Evolutionary conservation across 768 basidiomycete species (phyloP).

Genomic region (Boletus pseudo-olivaceus): DNA sequence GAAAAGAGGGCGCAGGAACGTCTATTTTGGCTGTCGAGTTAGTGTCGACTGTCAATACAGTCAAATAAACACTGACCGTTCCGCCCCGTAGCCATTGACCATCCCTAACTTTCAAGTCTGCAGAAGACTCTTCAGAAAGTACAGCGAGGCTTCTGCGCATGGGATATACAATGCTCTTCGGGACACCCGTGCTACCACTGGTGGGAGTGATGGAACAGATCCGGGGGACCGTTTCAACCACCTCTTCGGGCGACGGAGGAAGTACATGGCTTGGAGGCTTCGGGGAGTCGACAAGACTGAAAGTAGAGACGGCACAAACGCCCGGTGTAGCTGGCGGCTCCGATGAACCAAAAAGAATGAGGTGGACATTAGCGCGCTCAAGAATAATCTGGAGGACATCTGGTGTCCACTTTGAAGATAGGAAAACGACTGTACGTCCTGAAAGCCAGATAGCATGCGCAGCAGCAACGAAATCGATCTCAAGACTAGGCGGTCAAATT

Average conservation of each 20-base stretch:
- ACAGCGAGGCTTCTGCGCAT: slow-evolving; percentile 14
- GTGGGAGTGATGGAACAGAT: slow-evolving; percentile 19
- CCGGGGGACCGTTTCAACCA: slow-evolving; percentile 10
- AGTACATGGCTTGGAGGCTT: slow-evolving; percentile 8
- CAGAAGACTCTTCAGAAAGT: slow-evolving; percentile 12
- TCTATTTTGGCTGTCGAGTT: slow-evolving; percentile 1
- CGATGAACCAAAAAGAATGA: slow-evolving; percentile 20
- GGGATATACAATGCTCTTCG: slow-evolving; percentile 16
- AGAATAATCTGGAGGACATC: slow-evolving; percentile 22
- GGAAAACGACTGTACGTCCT: slow-evolving; percentile 27
- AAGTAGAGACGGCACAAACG: slow-evolving; percentile 19
- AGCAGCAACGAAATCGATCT: slow-evolving; percentile 27
- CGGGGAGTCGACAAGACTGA: slow-evolving; percentile 9
- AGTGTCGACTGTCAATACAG: neutral
- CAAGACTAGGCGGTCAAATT: slow-evolving; percentile 15
- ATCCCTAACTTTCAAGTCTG: slow-evolving; percentile 9
- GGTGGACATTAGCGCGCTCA: slow-evolving; percentile 18
- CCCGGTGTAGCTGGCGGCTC: slow-evolving; percentile 8
- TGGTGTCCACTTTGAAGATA: slow-evolving; percentile 24
- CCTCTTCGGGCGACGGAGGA: slow-evolving; percentile 15
- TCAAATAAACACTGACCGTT: neutral
- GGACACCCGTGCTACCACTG: slow-evolving; percentile 24
- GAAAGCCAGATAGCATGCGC: slow-evolving; percentile 30
- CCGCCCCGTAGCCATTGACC: slow-evolving; percentile 17
- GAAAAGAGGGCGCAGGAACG: slow-evolving; percentile 15